phyloP scores from a whole-genome alignment of 2,329 filamentous ascomycete genomes.

The Pyrenophora tritici-repentis region DNA sequence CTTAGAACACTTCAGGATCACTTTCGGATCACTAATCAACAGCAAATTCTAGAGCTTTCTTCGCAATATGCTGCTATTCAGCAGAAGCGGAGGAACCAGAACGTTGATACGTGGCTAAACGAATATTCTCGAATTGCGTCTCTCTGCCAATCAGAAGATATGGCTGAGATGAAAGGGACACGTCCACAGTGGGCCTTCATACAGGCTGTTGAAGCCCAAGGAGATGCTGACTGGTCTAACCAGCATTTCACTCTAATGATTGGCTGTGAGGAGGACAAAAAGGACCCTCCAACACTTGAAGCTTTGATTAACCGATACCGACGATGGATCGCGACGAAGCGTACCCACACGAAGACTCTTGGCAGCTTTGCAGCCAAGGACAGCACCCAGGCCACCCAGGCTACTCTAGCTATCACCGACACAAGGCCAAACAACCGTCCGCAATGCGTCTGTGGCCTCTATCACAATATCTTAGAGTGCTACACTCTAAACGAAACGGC shows the following conservation, averaged over 20 bases:
- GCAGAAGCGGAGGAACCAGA: background rate
- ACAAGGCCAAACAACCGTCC: background rate
- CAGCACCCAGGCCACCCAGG: background rate
- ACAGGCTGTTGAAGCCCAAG: background rate
- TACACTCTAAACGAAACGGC: background rate
- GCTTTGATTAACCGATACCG: background rate
- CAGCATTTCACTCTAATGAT: background rate
- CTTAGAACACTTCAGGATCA: background rate
- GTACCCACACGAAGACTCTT: background rate
- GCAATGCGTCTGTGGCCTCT: background rate
- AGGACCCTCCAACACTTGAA: background rate
- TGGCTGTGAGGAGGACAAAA: background rate
- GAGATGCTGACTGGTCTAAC: background rate
- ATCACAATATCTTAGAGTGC: background rate
- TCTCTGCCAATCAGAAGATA: background rate
- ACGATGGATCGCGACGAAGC: background rate
- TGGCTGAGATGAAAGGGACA: background rate
- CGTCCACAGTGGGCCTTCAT: background rate
- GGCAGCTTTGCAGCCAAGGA: background rate
- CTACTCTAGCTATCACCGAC: background rate
- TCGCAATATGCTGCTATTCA: background rate
- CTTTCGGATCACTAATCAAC: background rate
- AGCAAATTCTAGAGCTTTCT: background rate
- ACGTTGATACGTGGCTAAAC: background rate
- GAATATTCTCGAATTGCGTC: background rate